phyloP scores from a whole-genome alignment of 177 flowering plant genomes.

The Vitis hybrid region DNA sequence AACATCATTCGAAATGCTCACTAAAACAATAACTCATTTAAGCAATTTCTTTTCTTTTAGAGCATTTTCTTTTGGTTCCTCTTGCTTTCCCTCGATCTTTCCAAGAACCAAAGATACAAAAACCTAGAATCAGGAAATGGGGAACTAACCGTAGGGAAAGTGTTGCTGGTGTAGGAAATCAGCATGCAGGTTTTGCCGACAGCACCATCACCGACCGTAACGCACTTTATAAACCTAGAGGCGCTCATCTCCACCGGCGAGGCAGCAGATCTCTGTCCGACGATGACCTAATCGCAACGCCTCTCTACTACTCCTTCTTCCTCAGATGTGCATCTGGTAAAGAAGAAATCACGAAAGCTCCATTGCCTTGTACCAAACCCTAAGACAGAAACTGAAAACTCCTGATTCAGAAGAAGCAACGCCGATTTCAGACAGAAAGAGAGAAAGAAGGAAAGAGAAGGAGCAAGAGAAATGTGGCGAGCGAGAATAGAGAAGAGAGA shows the following conservation, averaged over 20 bases:
- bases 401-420: not conserved
- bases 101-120: too few species aligned
- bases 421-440: not conserved
- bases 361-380: not conserved
- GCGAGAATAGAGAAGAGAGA: not conserved
- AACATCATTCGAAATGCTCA: too few species aligned
- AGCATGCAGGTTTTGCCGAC: slow-evolving; percentile 64
- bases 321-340: not conserved
- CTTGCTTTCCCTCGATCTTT: too few species aligned
- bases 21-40: too few species aligned
- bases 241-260: slow-evolving; percentile 43
- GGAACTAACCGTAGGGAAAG: slow-evolving; percentile 52
- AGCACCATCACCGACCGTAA: slow-evolving; percentile 64
- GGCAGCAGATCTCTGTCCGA: slow-evolving; percentile 8
- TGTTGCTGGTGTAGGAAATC: slow-evolving; percentile 59
- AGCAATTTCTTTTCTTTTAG: too few species aligned
- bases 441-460: slow-evolving; percentile 1
- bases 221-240: slow-evolving; percentile 63
- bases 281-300: not conserved
- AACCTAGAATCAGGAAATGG: not conserved
- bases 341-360: not conserved
- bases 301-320: not conserved
- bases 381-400: not conserved
- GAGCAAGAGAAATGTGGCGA: not conserved
- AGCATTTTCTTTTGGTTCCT: too few species aligned